Evolutionary conservation across 306 rosid species (phyloP), one percentile per base, ranked within the genome.

Genomic region (Acacia confusa): DNA sequence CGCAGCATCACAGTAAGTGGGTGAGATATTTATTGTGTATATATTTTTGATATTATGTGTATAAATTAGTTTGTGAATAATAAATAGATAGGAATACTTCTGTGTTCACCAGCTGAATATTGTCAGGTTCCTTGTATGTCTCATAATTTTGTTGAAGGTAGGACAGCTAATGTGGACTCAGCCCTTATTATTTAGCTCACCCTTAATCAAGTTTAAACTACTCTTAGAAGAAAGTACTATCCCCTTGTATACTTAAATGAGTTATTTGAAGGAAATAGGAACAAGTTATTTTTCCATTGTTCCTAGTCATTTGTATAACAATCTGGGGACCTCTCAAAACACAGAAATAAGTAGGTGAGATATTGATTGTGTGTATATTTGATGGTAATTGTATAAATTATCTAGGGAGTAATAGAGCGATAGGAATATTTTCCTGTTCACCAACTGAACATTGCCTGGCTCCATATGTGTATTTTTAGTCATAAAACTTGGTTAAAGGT

Each of bases 181-280:
- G 60, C 25, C 60, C 7, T 2, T 19, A 7, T 20, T 52, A n/a
- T n/a, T n/a, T n/a, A n/a, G n/a, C n/a, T n/a, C n/a, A n/a, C n/a
- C n/a, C n/a, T n/a, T n/a, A n/a, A n/a, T n/a, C n/a, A n/a, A n/a
- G n/a, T n/a, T n/a, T n/a, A n/a, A n/a, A n/a, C n/a, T n/a, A n/a
- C n/a, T n/a, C n/a, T n/a, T n/a, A n/a, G n/a, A n/a, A n/a, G n/a
- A n/a, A n/a, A n/a, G n/a, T n/a, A n/a, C 70, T 60, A 1, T 25
- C 30, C 30, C 22, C 27, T 25, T 30, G 4, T 63, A 5, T 25
- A 7, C 69, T 27, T 63, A 28, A 48, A 63, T 48, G 19, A 65
- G 40, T 34, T 41, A 55, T 72, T 40, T 72, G 69, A 30, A 58
- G 55, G 65, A 73, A 83, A 64, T 83, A 78, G 52, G 27, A 83